A percentile compares a stretch with the other conserved stretches of the same genome.
Conservation (phyloP, 306 rosid species). For the Sechiopsis laciniata region DNA sequence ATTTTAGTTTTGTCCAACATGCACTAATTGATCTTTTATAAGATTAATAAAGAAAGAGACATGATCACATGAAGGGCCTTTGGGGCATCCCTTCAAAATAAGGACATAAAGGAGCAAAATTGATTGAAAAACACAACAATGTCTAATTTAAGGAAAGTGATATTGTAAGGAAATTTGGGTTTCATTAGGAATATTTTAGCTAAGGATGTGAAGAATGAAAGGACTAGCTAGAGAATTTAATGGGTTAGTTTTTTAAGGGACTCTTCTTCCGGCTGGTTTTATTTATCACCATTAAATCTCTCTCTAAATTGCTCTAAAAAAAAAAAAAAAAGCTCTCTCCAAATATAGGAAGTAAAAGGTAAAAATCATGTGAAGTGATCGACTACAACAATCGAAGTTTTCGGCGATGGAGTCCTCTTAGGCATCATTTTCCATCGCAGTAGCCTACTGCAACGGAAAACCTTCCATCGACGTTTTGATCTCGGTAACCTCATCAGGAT, state of each 20-base stretch:
- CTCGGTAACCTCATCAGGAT: too few species aligned
- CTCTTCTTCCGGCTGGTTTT: too few species aligned
- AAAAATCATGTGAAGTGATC: too few species aligned
- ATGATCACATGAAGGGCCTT: constrained; percentile 21
- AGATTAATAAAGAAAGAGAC: constrained; percentile 1
- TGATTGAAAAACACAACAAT: not conserved
- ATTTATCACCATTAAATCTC: too few species aligned
- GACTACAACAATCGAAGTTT: too few species aligned
- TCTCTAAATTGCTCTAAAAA: too few species aligned
- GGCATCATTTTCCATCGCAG: too few species aligned
- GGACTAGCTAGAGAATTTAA: not conserved
- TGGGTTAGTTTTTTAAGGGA: not conserved
- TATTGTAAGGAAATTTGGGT: constrained; percentile 2
- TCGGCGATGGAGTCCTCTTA: too few species aligned
- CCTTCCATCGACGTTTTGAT: too few species aligned
- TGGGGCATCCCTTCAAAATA: constrained; percentile 8
- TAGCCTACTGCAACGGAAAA: too few species aligned
- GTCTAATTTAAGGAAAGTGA: not conserved
- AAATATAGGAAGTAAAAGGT: too few species aligned
- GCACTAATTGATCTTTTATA: not conserved
- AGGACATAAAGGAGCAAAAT: constrained; percentile 4
- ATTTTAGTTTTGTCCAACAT: not conserved
- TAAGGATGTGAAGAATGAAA: not conserved
- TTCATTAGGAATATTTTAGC: constrained; percentile 6
- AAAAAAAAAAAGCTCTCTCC: too few species aligned